phyloP scores from a whole-genome alignment of 2,329 filamentous ascomycete genomes.

The Trichoderma arundinaceum region DNA sequence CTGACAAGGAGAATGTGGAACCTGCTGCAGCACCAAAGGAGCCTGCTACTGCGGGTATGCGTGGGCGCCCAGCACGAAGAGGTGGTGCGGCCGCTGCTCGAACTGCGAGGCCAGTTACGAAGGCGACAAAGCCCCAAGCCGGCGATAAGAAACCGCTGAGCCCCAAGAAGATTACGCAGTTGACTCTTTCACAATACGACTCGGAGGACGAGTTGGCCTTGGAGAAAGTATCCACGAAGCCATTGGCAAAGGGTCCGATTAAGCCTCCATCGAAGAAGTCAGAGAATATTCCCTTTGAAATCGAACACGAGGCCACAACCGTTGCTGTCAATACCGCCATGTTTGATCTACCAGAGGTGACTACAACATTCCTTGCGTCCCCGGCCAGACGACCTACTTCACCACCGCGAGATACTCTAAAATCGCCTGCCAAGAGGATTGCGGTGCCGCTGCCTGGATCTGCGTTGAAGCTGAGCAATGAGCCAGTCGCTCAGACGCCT shows the following conservation, averaged over 20 bases:
- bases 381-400: slow-evolving; percentile 63
- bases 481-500: slow-evolving; percentile 36
- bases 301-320: slow-evolving; percentile 23
- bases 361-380: slow-evolving; percentile 53
- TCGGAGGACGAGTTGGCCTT: slow-evolving; percentile 68
- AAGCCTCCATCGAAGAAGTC: slow-evolving; percentile 29
- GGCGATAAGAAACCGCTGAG: slow-evolving; percentile 59
- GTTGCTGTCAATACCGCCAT: slow-evolving; percentile 40
- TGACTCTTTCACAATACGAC: slow-evolving; percentile 52
- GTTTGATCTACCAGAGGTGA: slow-evolving; percentile 45
- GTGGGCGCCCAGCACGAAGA: slow-evolving; percentile 53
- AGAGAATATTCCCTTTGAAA: slow-evolving; percentile 3
- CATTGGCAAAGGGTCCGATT: slow-evolving; percentile 32
- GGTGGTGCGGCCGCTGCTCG: slow-evolving; percentile 42
- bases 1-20: slow-evolving; percentile 67
- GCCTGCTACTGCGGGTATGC: slow-evolving; percentile 45
- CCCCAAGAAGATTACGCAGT: slow-evolving; percentile 68
- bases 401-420: slow-evolving; percentile 61
- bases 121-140: slow-evolving; percentile 37
- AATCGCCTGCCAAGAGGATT: slow-evolving; percentile 59
- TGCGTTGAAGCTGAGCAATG: slow-evolving; percentile 40
- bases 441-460: slow-evolving; percentile 44
- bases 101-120: slow-evolving; percentile 46
- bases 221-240: slow-evolving; percentile 61
- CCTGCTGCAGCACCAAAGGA: slow-evolving; percentile 50